A percentile compares a stretch with the other conserved stretches of the same genome.
These are phyloP conservation scores for Leccinum fallax DNA, from an alignment of 1,284 basidiomycete species.

Conservation along the genomic window DNA sequence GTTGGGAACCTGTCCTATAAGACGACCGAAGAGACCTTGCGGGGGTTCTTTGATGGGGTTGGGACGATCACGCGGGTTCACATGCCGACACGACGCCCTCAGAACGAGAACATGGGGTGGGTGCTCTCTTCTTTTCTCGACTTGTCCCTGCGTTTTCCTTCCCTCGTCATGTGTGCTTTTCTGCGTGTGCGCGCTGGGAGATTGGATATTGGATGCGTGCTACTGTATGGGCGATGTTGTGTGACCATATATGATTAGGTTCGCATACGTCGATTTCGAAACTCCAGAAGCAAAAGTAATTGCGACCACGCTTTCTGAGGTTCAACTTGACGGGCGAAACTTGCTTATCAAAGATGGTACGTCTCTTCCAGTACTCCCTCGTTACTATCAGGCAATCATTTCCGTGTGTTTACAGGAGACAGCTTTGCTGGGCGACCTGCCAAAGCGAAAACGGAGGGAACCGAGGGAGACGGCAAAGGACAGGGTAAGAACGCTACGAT, in stretches of 20 bases:
- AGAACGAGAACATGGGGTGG: constrained; percentile 70
- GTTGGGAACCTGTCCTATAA: constrained; percentile 94
- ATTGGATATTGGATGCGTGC: neutral
- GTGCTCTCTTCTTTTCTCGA: neutral
- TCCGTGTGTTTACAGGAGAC: constrained; percentile 49
- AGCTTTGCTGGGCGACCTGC: constrained; percentile 72
- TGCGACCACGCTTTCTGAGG: constrained; percentile 83
- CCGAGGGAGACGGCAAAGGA: constrained; percentile 25
- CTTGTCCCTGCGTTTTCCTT: neutral
- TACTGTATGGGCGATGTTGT: neutral
- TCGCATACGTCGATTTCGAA: constrained; percentile 95
- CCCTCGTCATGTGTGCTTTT: neutral
- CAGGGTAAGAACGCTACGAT: constrained; percentile 30
- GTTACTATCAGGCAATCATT: constrained; percentile 17
- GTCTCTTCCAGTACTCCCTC: constrained; percentile 17
- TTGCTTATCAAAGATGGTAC: constrained; percentile 92
- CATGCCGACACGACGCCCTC: constrained; percentile 67
- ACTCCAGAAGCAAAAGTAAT: constrained; percentile 71
- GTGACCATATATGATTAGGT: constrained; percentile 51
- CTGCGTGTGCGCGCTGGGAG: neutral
- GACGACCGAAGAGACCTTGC: constrained; percentile 75
- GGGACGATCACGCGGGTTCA: constrained; percentile 75
- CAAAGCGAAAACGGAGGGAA: constrained; percentile 2
- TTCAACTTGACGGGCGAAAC: constrained; percentile 81
- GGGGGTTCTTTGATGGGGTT: constrained; percentile 70